phyloP scores from a whole-genome alignment of 805 yeast species.

The Priceomyces haplophilus region DNA sequence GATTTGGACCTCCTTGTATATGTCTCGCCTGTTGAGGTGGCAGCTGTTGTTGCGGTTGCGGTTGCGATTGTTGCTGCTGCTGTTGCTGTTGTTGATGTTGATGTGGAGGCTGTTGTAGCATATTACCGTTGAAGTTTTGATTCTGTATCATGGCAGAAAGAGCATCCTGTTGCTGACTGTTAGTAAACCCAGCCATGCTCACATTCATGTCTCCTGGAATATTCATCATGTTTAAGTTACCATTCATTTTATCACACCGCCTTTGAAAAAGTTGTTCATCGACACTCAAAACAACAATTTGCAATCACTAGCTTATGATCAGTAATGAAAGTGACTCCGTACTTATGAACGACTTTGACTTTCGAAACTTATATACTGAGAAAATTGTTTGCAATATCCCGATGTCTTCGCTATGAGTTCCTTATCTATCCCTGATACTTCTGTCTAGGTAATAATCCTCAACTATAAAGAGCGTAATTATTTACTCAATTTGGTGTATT shows the following conservation, averaged over 20 bases:
- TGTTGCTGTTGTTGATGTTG: constrained; percentile 12
- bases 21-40: constrained; percentile 3
- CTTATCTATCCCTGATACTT: not conserved
- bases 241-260: constrained; percentile 5
- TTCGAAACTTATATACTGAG: too few species aligned
- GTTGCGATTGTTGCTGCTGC: constrained; percentile 11
- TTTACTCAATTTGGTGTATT: not conserved
- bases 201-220: constrained; percentile 9
- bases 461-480: too few species aligned
- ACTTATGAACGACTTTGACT: too few species aligned
- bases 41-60: constrained; percentile 1
- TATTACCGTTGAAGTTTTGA: constrained; percentile 3
- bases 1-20: not conserved
- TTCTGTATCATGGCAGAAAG: constrained; percentile 12
- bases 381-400: not conserved
- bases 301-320: too few species aligned
- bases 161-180: constrained; percentile 9
- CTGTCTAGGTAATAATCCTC: too few species aligned
- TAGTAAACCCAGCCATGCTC: constrained; percentile 6
- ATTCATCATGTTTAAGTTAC: constrained; percentile 11
- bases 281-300: not conserved
- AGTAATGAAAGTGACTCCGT: not conserved
- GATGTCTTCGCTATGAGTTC: not conserved
- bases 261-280: not conserved
- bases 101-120: not conserved